Base-by-base conservation (phyloP, 31 red algal genomes). In the Asparagopsis taxiformis region DNA sequence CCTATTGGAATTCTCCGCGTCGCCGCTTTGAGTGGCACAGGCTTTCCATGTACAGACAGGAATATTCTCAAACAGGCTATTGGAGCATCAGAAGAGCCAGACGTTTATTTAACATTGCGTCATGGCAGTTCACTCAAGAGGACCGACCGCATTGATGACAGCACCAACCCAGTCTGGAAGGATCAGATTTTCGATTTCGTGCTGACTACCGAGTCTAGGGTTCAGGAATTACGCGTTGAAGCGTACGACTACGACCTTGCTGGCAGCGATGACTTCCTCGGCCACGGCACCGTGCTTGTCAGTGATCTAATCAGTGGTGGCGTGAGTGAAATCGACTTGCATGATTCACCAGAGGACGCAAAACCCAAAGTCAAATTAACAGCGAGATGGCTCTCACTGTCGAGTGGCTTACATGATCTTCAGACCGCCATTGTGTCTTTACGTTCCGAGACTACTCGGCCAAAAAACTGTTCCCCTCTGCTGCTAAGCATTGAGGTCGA, bases 131-230 rank as follows among this genome's bases (percentile, higher is more conserved):
- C 46, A 31, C 50, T 31, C n/a, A 57, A 68, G 50, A 49, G 65
- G 46, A 88, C 73, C 19, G 65, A 71, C 0, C 63, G 28, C 35
- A 31, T 88, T 8, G 46, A 76, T 46, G 67, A 66, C 55, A 56
- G 36, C 56, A 62, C 72, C 5, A 55, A 88, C 22, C 84, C 84
- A 3, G 43, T 70, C 9, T 88, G 59, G 54, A 34, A 70, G 17
- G 62, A 79, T 48, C 64, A 88, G 57, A 38, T 88, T 3, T 78
- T 88, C 50, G 84, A 88, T 44, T 88, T 88, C 38, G 74, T 88
- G 1, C 39, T 88, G 10, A 51, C 56, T 0, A 49, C 64, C 1
- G 65, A 79, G 0, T 88, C 84, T 1, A 2, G 43, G 15, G 72
- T 65, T 20, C 84, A 88, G 57, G 52, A 77, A 63, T 53, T 88